phyloP scores from a whole-genome alignment of 73 alveolate genomes.

The Paramecium primaurelia region DNA sequence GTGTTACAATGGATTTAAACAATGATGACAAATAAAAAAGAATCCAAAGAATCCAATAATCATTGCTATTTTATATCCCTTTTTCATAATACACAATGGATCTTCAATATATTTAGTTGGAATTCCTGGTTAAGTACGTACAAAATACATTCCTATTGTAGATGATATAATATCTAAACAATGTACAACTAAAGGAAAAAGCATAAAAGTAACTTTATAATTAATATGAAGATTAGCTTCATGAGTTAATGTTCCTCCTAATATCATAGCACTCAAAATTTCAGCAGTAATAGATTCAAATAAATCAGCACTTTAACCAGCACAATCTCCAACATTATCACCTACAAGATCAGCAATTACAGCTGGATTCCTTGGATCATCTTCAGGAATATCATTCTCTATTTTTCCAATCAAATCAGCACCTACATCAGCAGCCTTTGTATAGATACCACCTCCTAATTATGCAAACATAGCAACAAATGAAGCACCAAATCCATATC shows the following conservation, averaged over 20 bases:
- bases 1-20: constrained; percentile 50
- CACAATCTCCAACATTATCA: constrained; percentile 95
- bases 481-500: constrained; percentile 88
- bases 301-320: constrained; percentile 89
- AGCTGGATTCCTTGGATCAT: constrained; percentile 93
- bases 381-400: constrained; percentile 90
- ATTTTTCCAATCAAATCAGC: constrained; percentile 93
- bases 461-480: constrained; percentile 88
- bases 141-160: constrained; percentile 75
- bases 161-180: constrained; percentile 73
- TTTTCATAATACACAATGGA: constrained; percentile 73
- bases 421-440: constrained; percentile 95
- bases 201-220: constrained; percentile 71
- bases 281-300: constrained; percentile 91
- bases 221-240: constrained; percentile 59
- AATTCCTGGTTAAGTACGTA: constrained; percentile 76
- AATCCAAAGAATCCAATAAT: constrained; percentile 74
- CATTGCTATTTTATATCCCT: constrained; percentile 76
- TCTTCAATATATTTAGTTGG: constrained; percentile 80
- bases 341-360: constrained; percentile 93
- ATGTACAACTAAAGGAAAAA: constrained; percentile 82
- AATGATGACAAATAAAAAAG: constrained; percentile 66
- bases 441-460: constrained; percentile 85
- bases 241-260: constrained; percentile 81
- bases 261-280: constrained; percentile 86